Base-by-base conservation (phyloP, 1,284 basidiomycete genomes). In the Boletus sp. region DNA sequence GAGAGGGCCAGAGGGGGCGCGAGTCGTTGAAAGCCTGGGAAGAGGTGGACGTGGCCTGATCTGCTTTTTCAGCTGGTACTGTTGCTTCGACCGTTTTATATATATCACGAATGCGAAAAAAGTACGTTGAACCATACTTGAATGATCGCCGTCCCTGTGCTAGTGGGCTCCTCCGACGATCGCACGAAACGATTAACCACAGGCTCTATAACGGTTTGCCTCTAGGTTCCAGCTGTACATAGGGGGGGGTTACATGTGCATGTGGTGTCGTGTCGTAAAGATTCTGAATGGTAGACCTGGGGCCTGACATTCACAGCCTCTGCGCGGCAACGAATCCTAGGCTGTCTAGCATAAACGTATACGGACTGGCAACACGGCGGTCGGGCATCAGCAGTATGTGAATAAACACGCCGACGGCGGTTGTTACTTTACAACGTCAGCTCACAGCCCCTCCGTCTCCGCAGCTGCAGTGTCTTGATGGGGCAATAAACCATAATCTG, bases 101-200 rank as follows among this genome's bases (percentile, higher is more conserved):
- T 68, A 66, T 66, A 49, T 61, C 50, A 41, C 41, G 17, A 62
- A 68, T 68, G 53, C 53, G n/a, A n/a, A 44, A 59, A 39, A 41
- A 54, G 48, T 60, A 49, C 60, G 64, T 64, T 66, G 57, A 63
- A 47, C 45, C 30, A 36, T 45, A 10, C 38, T 41, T 41, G 44
- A 38, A 44, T 33, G 17, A 51, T 23, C 10, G 4, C 29, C 39
- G 46, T 42, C 38, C 32, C 46, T 36, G 32, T 34, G 45, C 41
- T 25, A 16, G 6, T 2, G n/a, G n/a, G n/a, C n/a, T 16, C 20
- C 20, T n/a, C 35, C 30, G 34, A 34, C 41, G 50, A 38, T 32
- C 30, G 30, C 30, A 32, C n/a, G 14, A 32, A 14, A 32, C n/a
- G 30, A 32, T 32, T 32, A 32, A 32, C 30, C 29, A 30, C 29